Evolutionary conservation across 2,329 filamentous ascomycete genomes (phyloP).

Genomic region (Phyllosticta citriasiana): DNA sequence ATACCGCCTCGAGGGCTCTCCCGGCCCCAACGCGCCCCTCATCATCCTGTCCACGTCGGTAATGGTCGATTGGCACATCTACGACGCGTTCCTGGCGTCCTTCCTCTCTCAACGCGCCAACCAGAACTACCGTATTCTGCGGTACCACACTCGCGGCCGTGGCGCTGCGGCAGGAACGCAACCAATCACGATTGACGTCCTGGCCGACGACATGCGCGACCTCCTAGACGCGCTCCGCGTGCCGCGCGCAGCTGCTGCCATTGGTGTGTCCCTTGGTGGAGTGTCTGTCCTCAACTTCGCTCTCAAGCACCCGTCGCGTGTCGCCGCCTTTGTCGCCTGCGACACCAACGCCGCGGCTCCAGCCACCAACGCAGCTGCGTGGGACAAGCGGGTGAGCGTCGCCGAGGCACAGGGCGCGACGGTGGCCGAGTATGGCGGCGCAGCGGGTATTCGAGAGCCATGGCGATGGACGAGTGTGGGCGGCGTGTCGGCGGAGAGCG

Average conservation of each 20-base stretch:
- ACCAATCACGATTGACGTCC: constrained; percentile 48
- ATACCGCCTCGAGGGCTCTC: constrained; percentile 66
- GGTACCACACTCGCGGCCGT: constrained; percentile 69
- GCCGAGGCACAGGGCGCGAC: constrained; percentile 46
- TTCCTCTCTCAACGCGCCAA: constrained; percentile 46
- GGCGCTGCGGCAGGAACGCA: constrained; percentile 30
- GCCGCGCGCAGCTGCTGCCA: constrained; percentile 51
- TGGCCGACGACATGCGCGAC: constrained; percentile 56
- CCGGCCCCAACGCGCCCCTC: constrained; percentile 55
- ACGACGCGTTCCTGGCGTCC: constrained; percentile 61
- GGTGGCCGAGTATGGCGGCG: constrained; percentile 19
- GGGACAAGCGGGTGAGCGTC: constrained; percentile 64
- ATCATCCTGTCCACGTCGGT: constrained; percentile 74
- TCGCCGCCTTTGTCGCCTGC: constrained; percentile 58
- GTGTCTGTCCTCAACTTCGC: constrained; percentile 67
- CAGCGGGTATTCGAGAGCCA: neutral
- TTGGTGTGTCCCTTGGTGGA: constrained; percentile 75
- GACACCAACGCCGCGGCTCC: constrained; percentile 70
- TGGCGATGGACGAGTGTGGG: neutral
- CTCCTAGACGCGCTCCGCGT: constrained; percentile 63
- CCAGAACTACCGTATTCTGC: constrained; percentile 60
- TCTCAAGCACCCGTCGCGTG: constrained; percentile 51
- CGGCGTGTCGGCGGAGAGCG: constrained; percentile 11
- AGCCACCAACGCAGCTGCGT: constrained; percentile 64
- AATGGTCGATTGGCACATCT: constrained; percentile 68